Conservation (phyloP, 306 rosid genomes). For the Cicer judaicum region DNA sequence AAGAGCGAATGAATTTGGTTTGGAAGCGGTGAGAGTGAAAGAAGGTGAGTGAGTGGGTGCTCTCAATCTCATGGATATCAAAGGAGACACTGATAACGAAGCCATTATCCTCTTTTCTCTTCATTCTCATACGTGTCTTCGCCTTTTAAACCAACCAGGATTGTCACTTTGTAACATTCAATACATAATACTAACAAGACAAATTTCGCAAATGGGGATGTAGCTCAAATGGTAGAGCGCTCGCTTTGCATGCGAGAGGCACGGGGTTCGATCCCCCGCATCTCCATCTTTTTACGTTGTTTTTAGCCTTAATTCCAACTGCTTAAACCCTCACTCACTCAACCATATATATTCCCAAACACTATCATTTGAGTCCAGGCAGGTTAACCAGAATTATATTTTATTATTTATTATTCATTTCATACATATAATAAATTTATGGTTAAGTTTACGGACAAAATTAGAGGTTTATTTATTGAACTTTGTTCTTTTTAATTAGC, state of each 20-base stretch:
- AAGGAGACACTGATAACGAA: conserved; percentile 39
- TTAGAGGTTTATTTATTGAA: no score
- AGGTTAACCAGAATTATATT: no score
- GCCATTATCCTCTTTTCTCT: conserved; percentile 40
- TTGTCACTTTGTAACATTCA: no score
- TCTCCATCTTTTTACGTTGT: conserved; percentile 42
- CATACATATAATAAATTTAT: no score
- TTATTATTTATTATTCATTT: no score
- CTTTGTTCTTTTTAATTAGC: no score
- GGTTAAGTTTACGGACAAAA: no score
- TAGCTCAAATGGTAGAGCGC: conserved; percentile 84
- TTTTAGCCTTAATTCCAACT: no score
- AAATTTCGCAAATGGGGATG: conserved; percentile 62
- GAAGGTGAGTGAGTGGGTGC: conserved; percentile 13
- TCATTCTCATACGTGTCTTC: not conserved
- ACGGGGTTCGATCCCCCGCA: conserved; percentile 74
- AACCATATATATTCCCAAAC: no score
- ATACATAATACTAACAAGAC: no score
- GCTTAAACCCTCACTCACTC: no score
- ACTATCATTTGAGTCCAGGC: no score
- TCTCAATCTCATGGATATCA: conserved; percentile 18
- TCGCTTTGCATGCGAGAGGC: conserved; percentile 72
- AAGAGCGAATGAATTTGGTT: conserved; percentile 11
- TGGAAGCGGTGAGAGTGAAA: conserved; percentile 24
- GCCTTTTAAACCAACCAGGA: not conserved